Evolutionary conservation across 2,329 filamentous ascomycete species (phyloP), one percentile per base, ranked within the genome.

Genomic region (Epichloe aotearoae): DNA sequence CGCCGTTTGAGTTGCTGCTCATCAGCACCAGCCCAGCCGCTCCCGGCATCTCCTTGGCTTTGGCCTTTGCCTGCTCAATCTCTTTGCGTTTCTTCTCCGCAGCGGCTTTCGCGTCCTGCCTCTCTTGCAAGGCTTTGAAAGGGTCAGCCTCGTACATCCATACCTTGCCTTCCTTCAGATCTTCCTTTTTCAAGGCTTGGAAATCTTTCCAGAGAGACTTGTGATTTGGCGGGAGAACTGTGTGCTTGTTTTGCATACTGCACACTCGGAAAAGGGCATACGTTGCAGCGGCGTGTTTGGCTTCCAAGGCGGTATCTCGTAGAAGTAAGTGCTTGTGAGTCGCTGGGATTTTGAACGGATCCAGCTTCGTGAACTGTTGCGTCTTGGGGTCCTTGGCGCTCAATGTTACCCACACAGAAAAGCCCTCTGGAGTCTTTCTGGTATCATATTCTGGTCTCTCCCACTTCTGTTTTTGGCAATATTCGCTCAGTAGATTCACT

Each of bases 111-210:
- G 86, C 83, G 59, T 89, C 85, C 58, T 95, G 86, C 49, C 86
- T 76, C 66, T 94, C 87, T 57, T 83, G 78, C 55, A 86, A 75
- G 1, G 88, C 83, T 53, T 83, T 78, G 69, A 98, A 98, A 0
- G 93, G 93, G 61, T 98, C 93, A 11, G 89, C 88, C 59, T 95
- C 90, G 65, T 97, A 98, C 79, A 95, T 83, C 86, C 90, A 96
- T 0, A 73, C 84, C 47, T 69, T 72, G n/a, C 78, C 89, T 41
- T 87, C 83, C 61, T 83, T 85, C 46, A 88, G 73, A 59, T 96
- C 91, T 58, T 82, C 78, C 56, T 80, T 80, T 68, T 96, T 97
- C 55, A 97, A 71, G 4, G 81, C 77, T 55, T 85, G 79, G 58
- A 98, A 95, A 52, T 90, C 83, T 64, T 94, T 95, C 93, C 93